A percentile compares a stretch with the other conserved stretches of the same genome.
Conservation (phyloP, 2,329 filamentous ascomycete genomes). For the Diaporthe capsici region DNA sequence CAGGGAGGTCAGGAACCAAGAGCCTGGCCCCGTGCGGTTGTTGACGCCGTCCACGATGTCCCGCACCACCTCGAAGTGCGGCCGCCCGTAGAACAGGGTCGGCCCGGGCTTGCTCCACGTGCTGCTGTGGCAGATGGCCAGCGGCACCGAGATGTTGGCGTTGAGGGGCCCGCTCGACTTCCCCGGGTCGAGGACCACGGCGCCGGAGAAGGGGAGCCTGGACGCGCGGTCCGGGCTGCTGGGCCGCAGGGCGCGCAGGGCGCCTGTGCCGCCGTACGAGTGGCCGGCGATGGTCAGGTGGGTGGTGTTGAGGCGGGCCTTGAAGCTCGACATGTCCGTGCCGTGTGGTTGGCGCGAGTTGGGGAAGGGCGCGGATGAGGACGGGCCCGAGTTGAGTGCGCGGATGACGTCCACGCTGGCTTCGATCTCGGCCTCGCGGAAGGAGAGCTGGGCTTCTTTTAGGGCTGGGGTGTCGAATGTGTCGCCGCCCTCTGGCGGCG, state of each 20-base stretch:
- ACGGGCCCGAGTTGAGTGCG: conserved; percentile 55
- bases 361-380: conserved; percentile 47
- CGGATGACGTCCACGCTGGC: conserved; percentile 58
- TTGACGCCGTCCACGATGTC: conserved; percentile 66
- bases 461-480: conserved; percentile 49
- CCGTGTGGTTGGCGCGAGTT: conserved; percentile 64
- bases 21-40: conserved; percentile 47
- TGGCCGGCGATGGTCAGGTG: conserved; percentile 73
- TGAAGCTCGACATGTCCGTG: conserved; percentile 62
- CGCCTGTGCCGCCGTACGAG: conserved; percentile 76
- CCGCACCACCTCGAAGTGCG: conserved; percentile 75
- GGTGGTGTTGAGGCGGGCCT: conserved; percentile 66
- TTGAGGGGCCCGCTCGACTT: conserved; percentile 75
- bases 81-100: conserved; percentile 72
- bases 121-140: conserved; percentile 74
- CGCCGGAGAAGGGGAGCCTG: conserved; percentile 65
- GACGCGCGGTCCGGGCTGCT: conserved; percentile 56
- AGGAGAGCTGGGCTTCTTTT: conserved; percentile 62
- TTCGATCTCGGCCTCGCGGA: conserved; percentile 65
- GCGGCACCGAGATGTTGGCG: conserved; percentile 68
- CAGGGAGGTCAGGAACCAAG: conserved; percentile 68
- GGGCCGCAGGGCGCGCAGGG: conserved; percentile 70
- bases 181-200: conserved; percentile 75
- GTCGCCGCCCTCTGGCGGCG: conserved; percentile 53
- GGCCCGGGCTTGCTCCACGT: conserved; percentile 70